Base-by-base conservation (phyloP, 768 basidiomycete species). In the Pisolithus sp. region DNA sequence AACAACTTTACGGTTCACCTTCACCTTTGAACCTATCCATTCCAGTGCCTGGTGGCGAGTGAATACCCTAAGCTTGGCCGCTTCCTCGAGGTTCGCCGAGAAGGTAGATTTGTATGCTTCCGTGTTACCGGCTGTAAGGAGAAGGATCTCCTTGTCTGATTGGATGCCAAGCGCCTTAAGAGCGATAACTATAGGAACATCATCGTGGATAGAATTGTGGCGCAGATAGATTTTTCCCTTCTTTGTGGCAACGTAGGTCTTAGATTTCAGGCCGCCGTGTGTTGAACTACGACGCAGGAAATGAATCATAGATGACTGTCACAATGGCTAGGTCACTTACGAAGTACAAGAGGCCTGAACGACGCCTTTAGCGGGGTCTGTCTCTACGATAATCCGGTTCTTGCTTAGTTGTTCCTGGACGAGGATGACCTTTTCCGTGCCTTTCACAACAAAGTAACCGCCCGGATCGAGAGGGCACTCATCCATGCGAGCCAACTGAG, bases 331-430 rank as follows among this genome's bases (percentile, higher is more conserved):
- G 17, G 49, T 23, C 36, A 76, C 92, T 65, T 62, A 94, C 90
- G 93, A 96, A 46, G 94, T 97, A 70, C 94, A 96, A 4, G 92
- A 93, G 3, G 95, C 93, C 66, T 92, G 92, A 0, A 96, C 93
- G 37, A 86, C 73, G 5, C 89, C 90, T 69, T 98, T 97, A 39
- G 83, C 83, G 20, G 78, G 71, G 68, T 98, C 96, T 6, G 86
- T 89, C 73, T 98, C 96, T 55, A 99, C 96, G 58, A 99, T 97
- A 64, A 99, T 99, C 39, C 96, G 82, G 68, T 99, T 98, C 77
- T 98, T 98, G 77, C 91, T 94, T 63, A 98, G 71, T 71, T 99
- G 96, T 66, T 98, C 96, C 68, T 99, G 96, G 7, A 99, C 95
- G 55, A 99, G 76, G 59, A 99, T 99, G 60, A 99, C 96, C 72